Base-by-base conservation (phyloP, 1,284 basidiomycete genomes). In the Grifola frondosa region DNA sequence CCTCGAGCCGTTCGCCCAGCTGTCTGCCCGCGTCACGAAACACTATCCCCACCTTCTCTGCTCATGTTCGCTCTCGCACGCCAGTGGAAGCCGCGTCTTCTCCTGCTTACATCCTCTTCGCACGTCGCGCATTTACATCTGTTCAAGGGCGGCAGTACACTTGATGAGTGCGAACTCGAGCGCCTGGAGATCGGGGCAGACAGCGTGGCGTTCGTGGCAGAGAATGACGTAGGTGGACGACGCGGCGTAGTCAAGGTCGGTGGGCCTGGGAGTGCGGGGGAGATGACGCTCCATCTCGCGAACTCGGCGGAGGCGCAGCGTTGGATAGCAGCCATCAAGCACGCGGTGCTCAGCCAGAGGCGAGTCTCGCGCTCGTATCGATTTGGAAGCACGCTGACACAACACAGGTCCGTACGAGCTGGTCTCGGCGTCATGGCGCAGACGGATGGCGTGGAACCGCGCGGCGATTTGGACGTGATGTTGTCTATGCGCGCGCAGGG, bases 391-490 rank as follows among this genome's bases (percentile, higher is more conserved):
- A 44, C 38, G 30, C 38, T 30, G 32, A 48, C 46, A 49, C 33
- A 25, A 34, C 22, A 20, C 48, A 87, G 84, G 55, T 80, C 83
- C 37, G 67, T 84, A 29, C 79, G 80, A 15, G 82, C 80, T 13
- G 85, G 84, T 15, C 61, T 87, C 25, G 77, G 80, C 30, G 65
- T 75, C 28, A 69, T 77, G 16, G 57, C 67, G 0, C 66, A 66
- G 26, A 64, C 68, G 19, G 56, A 69, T 13, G 68, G 68, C 11
- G 64, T 75, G 28, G 85, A 85, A 47, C 85, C 85, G 16, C 73
- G 79, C 39, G 85, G 86, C 5, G 85, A 88, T 57, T 75, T 88
- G 68, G 85, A 88, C 59, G 86, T 88, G 37, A 84, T 88, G 77
- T 69, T 88, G 23, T 83, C 83, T n/a, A 84, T 88, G 71, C 81